Base-by-base conservation (phyloP, 305 asterid genomes). In the Nicotiana rustica region DNA sequence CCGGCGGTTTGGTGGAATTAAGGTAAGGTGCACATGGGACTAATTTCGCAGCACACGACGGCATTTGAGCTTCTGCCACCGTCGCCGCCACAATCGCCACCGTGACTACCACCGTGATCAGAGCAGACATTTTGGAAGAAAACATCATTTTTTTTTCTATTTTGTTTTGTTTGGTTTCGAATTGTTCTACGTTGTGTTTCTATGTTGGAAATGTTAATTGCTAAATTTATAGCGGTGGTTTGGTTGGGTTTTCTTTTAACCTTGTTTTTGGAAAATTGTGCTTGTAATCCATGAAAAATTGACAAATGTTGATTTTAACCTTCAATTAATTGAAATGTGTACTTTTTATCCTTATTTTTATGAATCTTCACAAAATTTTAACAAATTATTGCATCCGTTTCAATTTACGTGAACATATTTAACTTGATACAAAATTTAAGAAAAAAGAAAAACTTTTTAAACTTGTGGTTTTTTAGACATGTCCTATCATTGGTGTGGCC, bases 1-100 rank as follows among this genome's bases (percentile, higher is more conserved):
- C 33, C 0, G 86, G 88, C 31, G 84, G 82, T 1, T n/a, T 69
- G 2, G 87, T 12, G 3, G 83, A 17, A 47, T 36, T 85, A 64
- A 85, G 18, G 59, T 33, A 80, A 4, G 29, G 12, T 3, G 69
- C 75, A 52, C 88, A 85, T 10, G 80, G 76, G 15, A 57, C 60
- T 9, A 85, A 78, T 10, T 83, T 83, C 15, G 84, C 7, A 61
- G 80, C 88, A 31, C 88, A 85, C 13, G 83, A 67, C 61, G 84
- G 41, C 65, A 60, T 29, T 38, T 56, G 59, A 12, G 38, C 82
- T 0, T 56, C 77, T 49, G 25, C 75, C 62, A 31, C 78, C 49
- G 13, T 13, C 18, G 77, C 25, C 9, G 4, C 71, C 29, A 80
- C 7, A 41, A 80, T 10, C 12, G 78, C 49, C 76, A 73, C 80